Evolutionary conservation across 2,329 filamentous ascomycete species (phyloP).

Genomic region (Fusarium sp.): DNA sequence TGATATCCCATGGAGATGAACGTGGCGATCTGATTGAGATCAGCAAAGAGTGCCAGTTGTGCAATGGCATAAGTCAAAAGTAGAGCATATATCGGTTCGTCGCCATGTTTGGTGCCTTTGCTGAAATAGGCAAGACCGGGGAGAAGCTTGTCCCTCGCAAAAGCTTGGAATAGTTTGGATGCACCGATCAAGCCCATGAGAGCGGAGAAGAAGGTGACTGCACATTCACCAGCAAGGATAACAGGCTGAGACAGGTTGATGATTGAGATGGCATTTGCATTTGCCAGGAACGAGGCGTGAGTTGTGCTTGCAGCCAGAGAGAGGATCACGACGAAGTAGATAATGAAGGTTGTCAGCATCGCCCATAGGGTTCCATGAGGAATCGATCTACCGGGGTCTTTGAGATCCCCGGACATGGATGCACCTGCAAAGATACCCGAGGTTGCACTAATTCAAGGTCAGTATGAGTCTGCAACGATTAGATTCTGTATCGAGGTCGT

Average conservation of each 20-base stretch:
- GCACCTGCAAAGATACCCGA: slow-evolving; percentile 78
- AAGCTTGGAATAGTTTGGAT: slow-evolving; percentile 86
- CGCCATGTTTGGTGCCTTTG: slow-evolving; percentile 78
- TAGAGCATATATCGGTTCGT: slow-evolving; percentile 84
- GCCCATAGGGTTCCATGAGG: slow-evolving; percentile 87
- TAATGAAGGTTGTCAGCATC: slow-evolving; percentile 80
- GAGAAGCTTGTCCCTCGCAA: slow-evolving; percentile 83
- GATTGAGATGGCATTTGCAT: slow-evolving; percentile 85
- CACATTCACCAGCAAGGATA: slow-evolving; percentile 85
- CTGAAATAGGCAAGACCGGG: slow-evolving; percentile 83
- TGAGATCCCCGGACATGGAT: slow-evolving; percentile 91
- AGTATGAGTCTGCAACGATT: background rate
- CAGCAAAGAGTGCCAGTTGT: slow-evolving; percentile 84
- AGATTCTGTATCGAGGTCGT: slow-evolving; percentile 25
- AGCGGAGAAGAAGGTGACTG: slow-evolving; percentile 86
- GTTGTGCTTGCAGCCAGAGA: slow-evolving; percentile 84
- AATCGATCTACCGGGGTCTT: slow-evolving; percentile 86
- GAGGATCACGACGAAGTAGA: slow-evolving; percentile 83
- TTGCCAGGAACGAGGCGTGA: slow-evolving; percentile 79
- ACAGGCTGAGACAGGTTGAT: slow-evolving; percentile 82
- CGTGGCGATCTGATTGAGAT: slow-evolving; percentile 90
- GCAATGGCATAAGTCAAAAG: slow-evolving; percentile 82
- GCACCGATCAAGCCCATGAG: slow-evolving; percentile 90
- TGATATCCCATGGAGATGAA: slow-evolving; percentile 93
- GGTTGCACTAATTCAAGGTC: slow-evolving; percentile 57